Evolutionary conservation across 2,329 filamentous ascomycete genomes (phyloP).

Genomic region (Rugonectria rugulosa): DNA sequence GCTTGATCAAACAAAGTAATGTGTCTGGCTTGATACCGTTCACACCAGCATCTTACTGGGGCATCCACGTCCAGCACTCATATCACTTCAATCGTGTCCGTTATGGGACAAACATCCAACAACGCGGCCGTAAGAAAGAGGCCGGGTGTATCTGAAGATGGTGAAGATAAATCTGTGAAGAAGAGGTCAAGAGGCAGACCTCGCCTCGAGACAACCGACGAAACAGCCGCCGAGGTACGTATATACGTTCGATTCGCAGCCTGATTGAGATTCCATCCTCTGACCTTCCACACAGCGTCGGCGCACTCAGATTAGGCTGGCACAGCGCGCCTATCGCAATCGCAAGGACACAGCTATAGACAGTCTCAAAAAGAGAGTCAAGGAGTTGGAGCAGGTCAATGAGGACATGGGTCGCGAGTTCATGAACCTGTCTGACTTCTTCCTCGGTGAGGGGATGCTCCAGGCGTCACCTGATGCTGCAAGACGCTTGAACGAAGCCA

Average conservation of each 20-base stretch:
- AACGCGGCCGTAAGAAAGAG: slow-evolving; percentile 33
- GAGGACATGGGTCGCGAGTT: slow-evolving; percentile 79
- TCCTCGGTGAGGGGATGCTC: slow-evolving; percentile 64
- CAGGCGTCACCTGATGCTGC: slow-evolving; percentile 64
- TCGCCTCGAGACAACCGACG: slow-evolving; percentile 77
- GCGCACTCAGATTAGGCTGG: slow-evolving; percentile 85
- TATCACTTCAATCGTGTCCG: not conserved
- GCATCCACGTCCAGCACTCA: not conserved
- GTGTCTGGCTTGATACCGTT: too few relatives aligned
- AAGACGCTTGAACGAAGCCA: slow-evolving; percentile 63
- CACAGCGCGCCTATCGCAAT: slow-evolving; percentile 84
- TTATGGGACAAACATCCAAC: not conserved
- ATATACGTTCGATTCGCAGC: slow-evolving; percentile 37
- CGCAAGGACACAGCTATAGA: slow-evolving; percentile 85
- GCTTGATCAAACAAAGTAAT: too few relatives aligned
- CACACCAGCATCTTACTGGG: too few relatives aligned
- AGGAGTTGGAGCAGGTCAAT: slow-evolving; percentile 72
- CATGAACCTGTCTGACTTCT: slow-evolving; percentile 69
- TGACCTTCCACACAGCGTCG: slow-evolving; percentile 65
- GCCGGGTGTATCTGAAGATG: slow-evolving; percentile 31
- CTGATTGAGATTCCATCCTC: slow-evolving; percentile 6
- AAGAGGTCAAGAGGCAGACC: slow-evolving; percentile 77
- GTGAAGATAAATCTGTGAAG: slow-evolving; percentile 53
- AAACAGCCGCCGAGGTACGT: slow-evolving; percentile 81
- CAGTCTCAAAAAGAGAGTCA: slow-evolving; percentile 73